phyloP scores from a whole-genome alignment of 441 rosid species.

The Capsella rubella region DNA sequence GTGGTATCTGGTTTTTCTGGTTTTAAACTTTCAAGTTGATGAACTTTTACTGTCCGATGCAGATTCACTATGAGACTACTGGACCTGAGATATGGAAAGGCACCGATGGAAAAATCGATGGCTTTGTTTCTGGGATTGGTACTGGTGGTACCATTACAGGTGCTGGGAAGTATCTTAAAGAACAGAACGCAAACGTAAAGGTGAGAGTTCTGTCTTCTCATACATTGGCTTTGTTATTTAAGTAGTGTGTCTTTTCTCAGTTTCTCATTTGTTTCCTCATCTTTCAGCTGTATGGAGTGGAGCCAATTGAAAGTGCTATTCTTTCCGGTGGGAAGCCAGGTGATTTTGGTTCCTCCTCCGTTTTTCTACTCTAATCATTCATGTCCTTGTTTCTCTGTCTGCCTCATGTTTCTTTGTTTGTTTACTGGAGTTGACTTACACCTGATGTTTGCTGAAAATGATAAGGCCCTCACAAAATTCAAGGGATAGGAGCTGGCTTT shows the following conservation, averaged over 20 bases:
- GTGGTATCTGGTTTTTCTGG: neutral
- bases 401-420: neutral
- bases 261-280: conserved; percentile 23
- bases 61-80: conserved; percentile 89
- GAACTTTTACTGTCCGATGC: neutral
- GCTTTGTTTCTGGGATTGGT: conserved; percentile 87
- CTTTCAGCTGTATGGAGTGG: conserved; percentile 74
- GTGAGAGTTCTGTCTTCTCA: conserved; percentile 43
- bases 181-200: conserved; percentile 73
- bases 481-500: conserved; percentile 94
- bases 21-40: neutral
- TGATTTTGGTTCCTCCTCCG: conserved; percentile 35
- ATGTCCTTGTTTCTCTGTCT: neutral
- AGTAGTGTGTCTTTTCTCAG: neutral
- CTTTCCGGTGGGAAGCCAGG: conserved; percentile 92
- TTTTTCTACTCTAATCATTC: neutral
- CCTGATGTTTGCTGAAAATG: conserved; percentile 24
- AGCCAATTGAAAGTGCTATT: conserved; percentile 79
- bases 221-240: neutral
- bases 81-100: conserved; percentile 96
- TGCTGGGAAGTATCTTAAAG: conserved; percentile 82
- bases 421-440: conserved; percentile 23
- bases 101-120: conserved; percentile 77
- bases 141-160: conserved; percentile 95
- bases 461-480: conserved; percentile 89